Evolutionary conservation across 352 stramenopile species (phyloP).

Genomic region (Phytopythium sindhum): DNA sequence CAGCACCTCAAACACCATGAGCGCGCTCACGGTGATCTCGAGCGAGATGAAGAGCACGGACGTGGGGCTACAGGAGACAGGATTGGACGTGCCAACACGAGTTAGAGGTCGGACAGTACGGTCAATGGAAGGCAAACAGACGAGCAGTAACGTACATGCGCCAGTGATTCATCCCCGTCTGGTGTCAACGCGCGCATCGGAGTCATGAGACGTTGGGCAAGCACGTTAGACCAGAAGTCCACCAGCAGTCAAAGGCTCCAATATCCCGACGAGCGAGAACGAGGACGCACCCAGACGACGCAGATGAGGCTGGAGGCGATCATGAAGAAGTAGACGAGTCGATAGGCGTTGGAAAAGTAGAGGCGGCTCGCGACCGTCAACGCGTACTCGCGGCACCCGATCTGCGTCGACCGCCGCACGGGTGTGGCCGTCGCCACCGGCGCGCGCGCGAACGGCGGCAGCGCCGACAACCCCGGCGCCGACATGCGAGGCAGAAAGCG

Average conservation of each 20-base stretch:
- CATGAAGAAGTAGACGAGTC: conserved; percentile 79
- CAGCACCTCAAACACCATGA: conserved; percentile 78
- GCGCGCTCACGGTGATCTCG: conserved; percentile 68
- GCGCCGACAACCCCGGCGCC: neutral
- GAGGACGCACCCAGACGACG: conserved; percentile 56
- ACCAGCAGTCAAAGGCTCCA: neutral
- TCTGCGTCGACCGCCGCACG: conserved; percentile 16
- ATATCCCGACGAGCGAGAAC: neutral
- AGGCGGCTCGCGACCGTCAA: conserved; percentile 75
- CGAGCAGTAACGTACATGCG: conserved; percentile 40
- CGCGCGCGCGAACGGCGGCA: conserved; percentile 27
- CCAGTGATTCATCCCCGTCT: conserved; percentile 77
- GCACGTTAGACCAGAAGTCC: neutral
- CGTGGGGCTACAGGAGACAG: conserved; percentile 31
- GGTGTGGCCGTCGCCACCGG: conserved; percentile 15
- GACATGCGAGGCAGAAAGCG: neutral
- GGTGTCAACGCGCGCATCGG: neutral
- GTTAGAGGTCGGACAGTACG: neutral
- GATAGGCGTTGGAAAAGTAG: conserved; percentile 81
- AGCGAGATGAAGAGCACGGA: conserved; percentile 79
- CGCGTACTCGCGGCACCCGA: conserved; percentile 65
- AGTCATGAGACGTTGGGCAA: neutral
- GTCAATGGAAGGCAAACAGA: neutral
- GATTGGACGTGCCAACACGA: neutral
- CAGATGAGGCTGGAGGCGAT: conserved; percentile 67